Base-by-base conservation (phyloP, 768 basidiomycete species). In the Chalciporus piperatus region DNA sequence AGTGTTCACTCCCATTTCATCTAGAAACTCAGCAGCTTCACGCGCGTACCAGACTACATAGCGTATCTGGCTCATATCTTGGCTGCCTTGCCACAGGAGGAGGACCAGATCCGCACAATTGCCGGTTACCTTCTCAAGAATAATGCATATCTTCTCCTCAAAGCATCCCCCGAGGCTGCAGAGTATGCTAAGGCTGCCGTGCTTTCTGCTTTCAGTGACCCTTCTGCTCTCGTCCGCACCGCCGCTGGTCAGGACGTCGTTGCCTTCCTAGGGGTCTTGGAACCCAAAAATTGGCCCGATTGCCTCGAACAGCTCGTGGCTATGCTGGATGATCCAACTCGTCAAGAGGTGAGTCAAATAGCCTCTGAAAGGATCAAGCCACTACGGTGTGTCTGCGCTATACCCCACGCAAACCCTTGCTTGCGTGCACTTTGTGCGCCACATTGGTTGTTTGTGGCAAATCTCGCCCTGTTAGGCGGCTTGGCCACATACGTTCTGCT, bases 101-200 rank as follows among this genome's bases (percentile, higher is more conserved):
- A 94, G 65, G 93, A 92, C 66, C 87, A 89, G 45, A 92, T 96
- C 68, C 84, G 96, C 47, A 90, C 92, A 52, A 95, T 98, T 74
- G 95, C 96, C 22, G 96, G 96, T 39, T 91, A 98, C 62, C 78
- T 98, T 20, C 83, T 99, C 71, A 99, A 99, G 83, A 98, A 99
- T 72, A 94, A 93, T 63, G 82, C 91, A 40, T 80, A 84, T 51
- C 79, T 88, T 58, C 85, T 94, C 66, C 76, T 93, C 48, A 78
- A 76, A 42, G 80, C 84, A 7, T 74, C 83, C 20, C 75, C 78
- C 16, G 81, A 85, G 42, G 87, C 93, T 19, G 76, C 80, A 27
- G 75, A 81, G 44, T 90, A 84, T 64, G 83, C 89, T 57, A 90
- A 94, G 71, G 73, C 73, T 27, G 81, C 87, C 41, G 82, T 92